These are phyloP conservation scores for Blastomyces silverae DNA, from an alignment of 2,329 filamentous ascomycete species.

Conservation along the genomic window DNA sequence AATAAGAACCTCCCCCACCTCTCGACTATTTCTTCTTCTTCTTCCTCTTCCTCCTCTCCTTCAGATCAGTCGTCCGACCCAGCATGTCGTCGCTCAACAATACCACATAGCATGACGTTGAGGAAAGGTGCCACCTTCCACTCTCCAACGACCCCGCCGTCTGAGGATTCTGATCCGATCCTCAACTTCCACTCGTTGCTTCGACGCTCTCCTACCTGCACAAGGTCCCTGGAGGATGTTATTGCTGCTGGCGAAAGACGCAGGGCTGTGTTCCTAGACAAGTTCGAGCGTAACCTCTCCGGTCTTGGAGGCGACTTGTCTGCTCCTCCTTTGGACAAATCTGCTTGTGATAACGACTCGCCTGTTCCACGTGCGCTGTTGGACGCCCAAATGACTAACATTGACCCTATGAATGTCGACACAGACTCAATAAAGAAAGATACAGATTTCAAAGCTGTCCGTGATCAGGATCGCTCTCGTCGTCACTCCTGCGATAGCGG, in stretches of 20 bases:
- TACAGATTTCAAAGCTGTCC: constrained; percentile 25
- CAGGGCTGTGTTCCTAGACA: constrained; percentile 58
- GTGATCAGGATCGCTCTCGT: constrained; percentile 47
- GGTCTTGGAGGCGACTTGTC: constrained; percentile 34
- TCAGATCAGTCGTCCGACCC: constrained; percentile 17
- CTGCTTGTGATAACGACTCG: constrained; percentile 47
- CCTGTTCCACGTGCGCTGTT: constrained; percentile 57
- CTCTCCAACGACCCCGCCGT: constrained; percentile 38
- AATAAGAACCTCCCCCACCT: constrained; percentile 30
- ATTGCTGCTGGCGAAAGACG: constrained; percentile 63
- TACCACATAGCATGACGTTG: constrained; percentile 48
- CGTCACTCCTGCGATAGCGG: constrained; percentile 80
- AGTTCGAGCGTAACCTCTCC: constrained; percentile 58
- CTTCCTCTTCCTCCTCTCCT: constrained; percentile 24
- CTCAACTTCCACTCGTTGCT: constrained; percentile 47
- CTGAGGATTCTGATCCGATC: constrained; percentile 38
- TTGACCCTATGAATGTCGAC: constrained; percentile 29
- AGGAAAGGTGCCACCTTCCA: constrained; percentile 64
- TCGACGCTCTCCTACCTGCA: constrained; percentile 58
- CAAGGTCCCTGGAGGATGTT: constrained; percentile 57
- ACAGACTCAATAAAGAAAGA: constrained; percentile 19
- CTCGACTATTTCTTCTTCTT: constrained; percentile 26
- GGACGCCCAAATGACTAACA: constrained; percentile 49
- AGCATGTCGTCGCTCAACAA: constrained; percentile 26
- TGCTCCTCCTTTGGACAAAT: constrained; percentile 29